These are phyloP conservation scores for Podospora bellae-mahoneyi DNA, from an alignment of 495 filamentous ascomycete species.

Conservation along the genomic window DNA sequence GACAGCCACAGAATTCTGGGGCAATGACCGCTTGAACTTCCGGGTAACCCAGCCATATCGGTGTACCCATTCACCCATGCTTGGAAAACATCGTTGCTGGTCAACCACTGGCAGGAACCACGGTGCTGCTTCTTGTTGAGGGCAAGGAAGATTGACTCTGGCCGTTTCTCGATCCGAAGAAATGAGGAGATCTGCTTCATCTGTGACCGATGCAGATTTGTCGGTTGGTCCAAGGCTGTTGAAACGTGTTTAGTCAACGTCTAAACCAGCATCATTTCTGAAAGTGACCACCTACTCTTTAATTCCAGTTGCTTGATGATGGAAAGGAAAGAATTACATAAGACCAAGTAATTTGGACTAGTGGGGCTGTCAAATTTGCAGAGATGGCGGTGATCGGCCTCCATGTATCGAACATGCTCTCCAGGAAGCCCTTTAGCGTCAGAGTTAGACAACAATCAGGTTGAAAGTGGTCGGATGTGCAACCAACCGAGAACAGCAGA, in stretches of 20 bases:
- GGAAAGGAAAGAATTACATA: conserved; percentile 17
- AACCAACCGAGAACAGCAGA: conserved; percentile 35
- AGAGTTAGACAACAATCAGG: background rate
- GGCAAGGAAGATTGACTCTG: conserved; percentile 7
- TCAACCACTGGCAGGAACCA: conserved; percentile 11
- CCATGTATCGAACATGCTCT: conserved; percentile 36
- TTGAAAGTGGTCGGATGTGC: background rate
- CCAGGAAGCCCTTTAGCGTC: conserved; percentile 31
- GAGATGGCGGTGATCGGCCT: conserved; percentile 42
- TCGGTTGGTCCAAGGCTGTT: background rate
- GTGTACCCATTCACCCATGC: background rate
- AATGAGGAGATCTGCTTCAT: conserved; percentile 12
- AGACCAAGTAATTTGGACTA: conserved; percentile 25
- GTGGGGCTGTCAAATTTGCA: conserved; percentile 24
- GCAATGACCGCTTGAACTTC: background rate
- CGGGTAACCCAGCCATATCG: background rate
- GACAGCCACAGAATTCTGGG: conserved; percentile 23
- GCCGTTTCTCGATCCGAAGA: conserved; percentile 11
- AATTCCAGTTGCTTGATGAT: conserved; percentile 20
- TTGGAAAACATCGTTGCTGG: background rate
- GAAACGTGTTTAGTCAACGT: too few species aligned
- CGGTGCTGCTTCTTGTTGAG: conserved; percentile 17
- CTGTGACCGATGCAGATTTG: conserved; percentile 10
- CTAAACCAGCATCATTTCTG: too few species aligned
- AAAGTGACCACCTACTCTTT: conserved; percentile 10